Base-by-base conservation (phyloP, 139 green algal genomes). In the Tetraselmis chui region DNA sequence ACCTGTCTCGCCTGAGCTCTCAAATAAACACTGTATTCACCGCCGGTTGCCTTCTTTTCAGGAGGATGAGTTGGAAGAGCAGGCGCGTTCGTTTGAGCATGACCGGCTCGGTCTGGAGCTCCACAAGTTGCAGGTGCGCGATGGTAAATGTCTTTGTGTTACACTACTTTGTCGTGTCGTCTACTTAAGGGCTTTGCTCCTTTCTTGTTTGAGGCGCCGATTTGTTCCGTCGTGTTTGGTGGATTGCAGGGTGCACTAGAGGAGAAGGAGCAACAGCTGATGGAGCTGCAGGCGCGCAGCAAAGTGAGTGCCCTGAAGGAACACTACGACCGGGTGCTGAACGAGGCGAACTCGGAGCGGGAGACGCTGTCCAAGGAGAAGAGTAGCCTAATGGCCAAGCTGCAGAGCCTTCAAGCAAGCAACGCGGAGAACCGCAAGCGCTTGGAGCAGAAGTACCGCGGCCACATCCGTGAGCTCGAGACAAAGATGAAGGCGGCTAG, bases 351-450 rank as follows among this genome's bases (percentile, higher is more conserved):
- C 1, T 58, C 24, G 28, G 75, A 88, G 59, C 75, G 89, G n/a
- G 27, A 30, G 1, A 78, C 88, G 29, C 87, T 93, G 28, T 30
- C 75, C 29, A n/a, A 30, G 0, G 83, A 89, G 81, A 32, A 75
- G 45, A 25, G 26, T 11, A 81, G 31, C 26, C 32, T 76, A 26
- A 76, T 76, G 77, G 74, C 29, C 22, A 92, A 94, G 77, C 88
- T 96, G 77, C 58, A 87, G 22, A 76, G 83, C 28, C 59, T 93
- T 58, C 76, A 87, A 59, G 76, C 80, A 1, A 84, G 85, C 59
- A 90, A 83, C 67, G 88, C 87, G 76, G 92, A 95, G 77, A 92
- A 97, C 83, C 89, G 90, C 27, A 81, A 86, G 59, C 84, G 84
- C 22, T 81, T 95, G 59, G 88, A 92, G 84, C 75, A 80, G 23